These are phyloP conservation scores for Arachis stenosperma DNA, from an alignment of 306 rosid species.

Conservation along the genomic window DNA sequence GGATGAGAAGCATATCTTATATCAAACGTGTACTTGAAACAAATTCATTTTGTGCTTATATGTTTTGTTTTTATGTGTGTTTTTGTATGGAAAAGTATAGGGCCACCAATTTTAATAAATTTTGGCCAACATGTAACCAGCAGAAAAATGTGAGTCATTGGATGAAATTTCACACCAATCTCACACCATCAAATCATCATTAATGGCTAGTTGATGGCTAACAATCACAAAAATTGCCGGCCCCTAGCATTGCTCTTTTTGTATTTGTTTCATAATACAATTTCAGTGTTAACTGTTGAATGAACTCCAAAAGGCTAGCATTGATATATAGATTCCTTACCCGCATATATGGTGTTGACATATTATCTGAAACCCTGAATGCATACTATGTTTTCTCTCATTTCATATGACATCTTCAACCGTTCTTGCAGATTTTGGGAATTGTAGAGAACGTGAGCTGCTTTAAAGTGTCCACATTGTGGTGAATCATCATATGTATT, in stretches of 20 bases:
- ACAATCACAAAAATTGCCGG: too few species aligned
- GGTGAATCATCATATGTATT: too few species aligned
- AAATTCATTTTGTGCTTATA: constrained; percentile 6
- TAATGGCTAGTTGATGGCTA: too few species aligned
- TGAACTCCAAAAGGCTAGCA: constrained; percentile 4
- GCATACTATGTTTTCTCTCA: constrained; percentile 5
- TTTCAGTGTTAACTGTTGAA: neutral
- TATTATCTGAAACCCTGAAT: constrained; percentile 12
- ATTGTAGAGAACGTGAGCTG: constrained; percentile 95
- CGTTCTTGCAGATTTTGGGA: constrained; percentile 83
- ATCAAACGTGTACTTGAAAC: constrained; percentile 28
- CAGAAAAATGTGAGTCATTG: too few species aligned
- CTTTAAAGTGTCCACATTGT: too few species aligned
- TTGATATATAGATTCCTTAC: constrained; percentile 18
- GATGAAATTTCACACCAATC: too few species aligned
- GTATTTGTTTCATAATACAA: neutral
- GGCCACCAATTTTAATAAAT: too few species aligned
- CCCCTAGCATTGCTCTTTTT: neutral
- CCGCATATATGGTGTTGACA: neutral
- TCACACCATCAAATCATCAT: too few species aligned
- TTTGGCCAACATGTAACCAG: too few species aligned
- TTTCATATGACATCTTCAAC: constrained; percentile 26
- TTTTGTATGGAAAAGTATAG: neutral
- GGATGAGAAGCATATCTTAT: constrained; percentile 5
- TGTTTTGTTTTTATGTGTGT: constrained; percentile 25